Base-by-base conservation (phyloP, 805 yeast species). In the Saccharomycodes ludwigii region DNA sequence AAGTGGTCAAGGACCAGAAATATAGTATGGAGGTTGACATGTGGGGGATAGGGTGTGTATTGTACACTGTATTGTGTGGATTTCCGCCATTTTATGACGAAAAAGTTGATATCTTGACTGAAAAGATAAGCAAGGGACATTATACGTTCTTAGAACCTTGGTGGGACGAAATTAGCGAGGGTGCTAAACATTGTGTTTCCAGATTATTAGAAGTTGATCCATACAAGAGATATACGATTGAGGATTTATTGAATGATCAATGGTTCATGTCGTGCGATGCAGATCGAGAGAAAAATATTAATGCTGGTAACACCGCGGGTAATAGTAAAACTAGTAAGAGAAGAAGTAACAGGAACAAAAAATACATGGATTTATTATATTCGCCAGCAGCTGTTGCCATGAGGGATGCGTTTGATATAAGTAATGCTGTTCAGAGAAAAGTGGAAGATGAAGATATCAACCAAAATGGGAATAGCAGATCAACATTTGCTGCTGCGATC, bases 1-100 rank as follows among this genome's bases (percentile, higher is more conserved):
- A 91, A 56, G 88, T 91, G 44, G 97, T 91, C 24, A 76, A 79
- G 41, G 97, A 91, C 54, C 94, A 86, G 59, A 68, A 76, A 29
- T 91, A 91, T 51, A 81, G 95, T 2, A 84, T 82, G 60, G 79
- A 85, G 40, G 98, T 91, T 22, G 98, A 91, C 53, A 83, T 91
- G 91, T 91, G 98, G 98, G 96, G 96, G 4, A 63, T 91, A 33
- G 98, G 98, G 0, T 91, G 98, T 59, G 95, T 91, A 0, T 59
- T 91, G 34, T 91, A 91, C 51, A 91, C 97, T 1, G 62, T 91
- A 26, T 61, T 91, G 21, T 91, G 97, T 60, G 98, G 98, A 3
- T 91, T 91, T 58, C 98, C 98, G 1, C 98, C 98, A 4, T 91
- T 91, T 50, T 91, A 85, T 55, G 88, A 82, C 43, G 68, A 63